phyloP scores from a whole-genome alignment of 2,329 filamentous ascomycete species.

The Drechslerella stenobrocha region DNA sequence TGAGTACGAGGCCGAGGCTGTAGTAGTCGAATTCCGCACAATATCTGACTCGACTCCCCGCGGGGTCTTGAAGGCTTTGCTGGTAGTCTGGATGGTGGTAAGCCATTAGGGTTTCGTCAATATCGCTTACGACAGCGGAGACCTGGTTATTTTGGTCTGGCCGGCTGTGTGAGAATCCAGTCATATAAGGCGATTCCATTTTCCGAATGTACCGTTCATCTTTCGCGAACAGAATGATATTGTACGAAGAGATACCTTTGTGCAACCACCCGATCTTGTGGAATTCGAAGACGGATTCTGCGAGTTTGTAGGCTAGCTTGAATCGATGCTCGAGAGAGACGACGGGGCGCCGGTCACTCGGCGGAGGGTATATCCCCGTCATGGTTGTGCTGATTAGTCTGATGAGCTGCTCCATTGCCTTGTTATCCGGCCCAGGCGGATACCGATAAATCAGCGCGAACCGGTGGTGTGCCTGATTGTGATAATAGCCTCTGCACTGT shows the following conservation, averaged over 20 bases:
- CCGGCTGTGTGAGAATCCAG: constrained; percentile 8
- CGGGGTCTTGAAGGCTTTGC: not conserved
- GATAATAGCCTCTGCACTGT: not conserved
- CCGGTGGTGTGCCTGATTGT: not conserved
- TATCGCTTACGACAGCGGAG: not conserved
- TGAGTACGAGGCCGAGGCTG: constrained; percentile 14
- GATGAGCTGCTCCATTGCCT: not conserved
- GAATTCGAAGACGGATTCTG: not conserved
- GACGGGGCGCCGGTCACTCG: not conserved
- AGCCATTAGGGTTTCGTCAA: not conserved
- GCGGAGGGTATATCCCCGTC: not conserved
- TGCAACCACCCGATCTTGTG: constrained; percentile 18
- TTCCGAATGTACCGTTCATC: not conserved
- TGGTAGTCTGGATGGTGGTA: constrained; percentile 4
- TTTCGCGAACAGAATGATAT: constrained; percentile 12
- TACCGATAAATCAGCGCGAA: not conserved
- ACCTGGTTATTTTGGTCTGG: not conserved
- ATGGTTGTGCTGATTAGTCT: not conserved
- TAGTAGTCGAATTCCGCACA: constrained; percentile 12
- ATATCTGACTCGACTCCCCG: not conserved
- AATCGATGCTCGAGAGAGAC: constrained; percentile 4
- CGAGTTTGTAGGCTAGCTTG: constrained; percentile 11
- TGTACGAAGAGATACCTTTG: constrained; percentile 7
- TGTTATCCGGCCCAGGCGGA: not conserved
- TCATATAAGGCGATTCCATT: constrained; percentile 3